These are phyloP conservation scores for Phytophthora citrophthora DNA, from an alignment of 352 stramenopile species.

Conservation along the genomic window DNA sequence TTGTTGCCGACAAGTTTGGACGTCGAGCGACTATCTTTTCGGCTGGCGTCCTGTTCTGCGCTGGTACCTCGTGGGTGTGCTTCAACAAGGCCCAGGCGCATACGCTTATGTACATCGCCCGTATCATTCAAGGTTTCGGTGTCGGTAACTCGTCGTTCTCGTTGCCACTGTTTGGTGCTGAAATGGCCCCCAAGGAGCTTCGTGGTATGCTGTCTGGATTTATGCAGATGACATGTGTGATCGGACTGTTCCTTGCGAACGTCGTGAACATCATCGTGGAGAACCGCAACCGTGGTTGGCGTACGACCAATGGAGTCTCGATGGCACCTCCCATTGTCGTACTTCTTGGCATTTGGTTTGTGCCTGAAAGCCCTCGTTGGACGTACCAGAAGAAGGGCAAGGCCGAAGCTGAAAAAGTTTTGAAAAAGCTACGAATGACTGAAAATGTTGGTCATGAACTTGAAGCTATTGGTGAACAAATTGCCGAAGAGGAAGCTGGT, in stretches of 20 bases:
- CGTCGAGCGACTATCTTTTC: conserved; percentile 40
- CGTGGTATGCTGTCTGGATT: conserved; percentile 44
- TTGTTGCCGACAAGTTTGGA: conserved; percentile 39
- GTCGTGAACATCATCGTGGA: conserved; percentile 45
- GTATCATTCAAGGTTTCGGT: conserved; percentile 41
- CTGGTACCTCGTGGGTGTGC: conserved; percentile 34
- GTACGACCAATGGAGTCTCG: conserved; percentile 42
- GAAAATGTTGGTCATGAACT: conserved; percentile 42
- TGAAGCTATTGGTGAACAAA: conserved; percentile 42
- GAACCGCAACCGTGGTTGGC: conserved; percentile 37
- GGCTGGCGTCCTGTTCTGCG: conserved; percentile 40
- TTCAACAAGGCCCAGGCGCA: conserved; percentile 30
- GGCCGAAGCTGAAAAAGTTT: conserved; percentile 27
- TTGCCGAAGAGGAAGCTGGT: conserved; percentile 37
- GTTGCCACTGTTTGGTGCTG: conserved; percentile 44
- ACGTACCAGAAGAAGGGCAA: conserved; percentile 48
- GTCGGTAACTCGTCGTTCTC: conserved; percentile 46
- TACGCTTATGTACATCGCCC: conserved; percentile 34
- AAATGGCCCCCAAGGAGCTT: conserved; percentile 44
- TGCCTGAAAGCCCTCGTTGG: conserved; percentile 50
- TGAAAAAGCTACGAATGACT: conserved; percentile 42
- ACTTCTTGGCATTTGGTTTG: conserved; percentile 40
- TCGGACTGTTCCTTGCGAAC: conserved; percentile 41
- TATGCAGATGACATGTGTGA: conserved; percentile 49
- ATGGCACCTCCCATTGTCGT: conserved; percentile 44